A percentile compares a stretch with the other conserved stretches of the same genome.
Evolutionary conservation across 1,139 yeast genomes (phyloP).

Genomic region (Hyphopichia fennica): DNA sequence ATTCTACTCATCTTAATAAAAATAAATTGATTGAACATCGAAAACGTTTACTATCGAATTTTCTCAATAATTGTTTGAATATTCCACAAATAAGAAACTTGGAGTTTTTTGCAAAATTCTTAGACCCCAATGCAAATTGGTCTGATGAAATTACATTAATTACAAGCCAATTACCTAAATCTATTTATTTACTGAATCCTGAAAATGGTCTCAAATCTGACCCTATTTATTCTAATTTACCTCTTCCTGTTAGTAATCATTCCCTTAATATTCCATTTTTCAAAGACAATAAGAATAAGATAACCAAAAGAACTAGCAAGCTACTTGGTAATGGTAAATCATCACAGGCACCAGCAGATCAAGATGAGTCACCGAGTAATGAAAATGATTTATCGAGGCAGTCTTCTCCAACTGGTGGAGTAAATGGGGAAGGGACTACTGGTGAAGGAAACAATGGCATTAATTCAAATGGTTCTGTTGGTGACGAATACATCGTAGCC

Average conservation of each 20-base stretch:
- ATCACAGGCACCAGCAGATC: not conserved
- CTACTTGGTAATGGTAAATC: constrained; percentile 13
- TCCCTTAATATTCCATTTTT: constrained; percentile 34
- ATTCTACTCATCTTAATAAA: constrained; percentile 44
- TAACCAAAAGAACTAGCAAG: constrained; percentile 28
- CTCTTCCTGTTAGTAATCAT: constrained; percentile 50
- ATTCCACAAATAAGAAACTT: constrained; percentile 58
- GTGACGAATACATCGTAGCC: constrained; percentile 19
- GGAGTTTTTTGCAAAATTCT: constrained; percentile 68
- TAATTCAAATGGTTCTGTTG: constrained; percentile 3
- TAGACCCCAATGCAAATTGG: constrained; percentile 88
- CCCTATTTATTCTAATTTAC: constrained; percentile 63
- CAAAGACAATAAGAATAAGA: constrained; percentile 30
- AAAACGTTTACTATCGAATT: constrained; percentile 73
- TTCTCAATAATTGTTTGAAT: constrained; percentile 71
- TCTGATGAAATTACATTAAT: constrained; percentile 46
- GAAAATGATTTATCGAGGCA: constrained; percentile 2
- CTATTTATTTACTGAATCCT: constrained; percentile 53
- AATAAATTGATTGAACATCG: constrained; percentile 56
- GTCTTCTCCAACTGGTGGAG: constrained; percentile 4
- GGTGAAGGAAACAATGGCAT: not conserved
- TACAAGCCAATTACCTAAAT: constrained; percentile 41
- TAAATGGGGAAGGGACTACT: constrained; percentile 10
- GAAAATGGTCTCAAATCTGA: constrained; percentile 53
- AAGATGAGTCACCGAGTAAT: constrained; percentile 1